Percentiles rank a stretch among this genome's conserved stretches.
These are phyloP conservation scores for Rhodotorula graminis DNA, from an alignment of 768 basidiomycete species.

Conservation along the genomic window DNA sequence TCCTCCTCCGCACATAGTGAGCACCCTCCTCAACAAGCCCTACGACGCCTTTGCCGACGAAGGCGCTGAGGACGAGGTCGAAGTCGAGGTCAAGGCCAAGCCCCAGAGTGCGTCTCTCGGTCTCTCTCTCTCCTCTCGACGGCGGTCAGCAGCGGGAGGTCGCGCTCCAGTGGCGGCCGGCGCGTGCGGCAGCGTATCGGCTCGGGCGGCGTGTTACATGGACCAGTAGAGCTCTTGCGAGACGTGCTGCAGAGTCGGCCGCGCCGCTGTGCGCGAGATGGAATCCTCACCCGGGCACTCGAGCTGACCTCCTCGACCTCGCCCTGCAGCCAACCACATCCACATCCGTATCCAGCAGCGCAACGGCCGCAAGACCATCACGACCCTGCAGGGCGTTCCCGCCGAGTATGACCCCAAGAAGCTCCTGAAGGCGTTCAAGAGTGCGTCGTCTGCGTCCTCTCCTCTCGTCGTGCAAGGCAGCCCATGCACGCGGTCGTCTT, in stretches of 20 bases:
- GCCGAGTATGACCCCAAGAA: constrained; percentile 98
- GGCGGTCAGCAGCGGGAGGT: no score
- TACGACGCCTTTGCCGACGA: constrained; percentile 41
- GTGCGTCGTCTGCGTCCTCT: constrained; percentile 52
- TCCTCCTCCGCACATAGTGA: constrained; percentile 7
- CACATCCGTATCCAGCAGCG: constrained; percentile 98
- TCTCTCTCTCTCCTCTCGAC: no score
- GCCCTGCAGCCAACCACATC: constrained; percentile 58
- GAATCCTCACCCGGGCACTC: no score
- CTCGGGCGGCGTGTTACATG: no score
- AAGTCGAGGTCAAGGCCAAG: constrained; percentile 33
- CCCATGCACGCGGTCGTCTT: fast-evolving
- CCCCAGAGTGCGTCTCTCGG: constrained; percentile 1
- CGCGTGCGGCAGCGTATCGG: no score
- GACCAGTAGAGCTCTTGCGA: no score
- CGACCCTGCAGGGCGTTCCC: constrained; percentile 90
- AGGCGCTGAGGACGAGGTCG: constrained; percentile 32
- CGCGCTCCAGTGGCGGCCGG: no score
- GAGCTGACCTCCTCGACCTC: background rate
- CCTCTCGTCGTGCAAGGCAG: no score
- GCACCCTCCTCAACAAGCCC: constrained; percentile 40
- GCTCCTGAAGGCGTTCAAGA: constrained; percentile 97
- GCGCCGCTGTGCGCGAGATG: no score
- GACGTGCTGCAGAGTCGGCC: no score
- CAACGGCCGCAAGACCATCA: constrained; percentile 97